Evolutionary conservation across 495 filamentous ascomycete genomes (phyloP), one percentile per base, ranked within the genome.

Genomic region (Hypoxylon cercidicola): DNA sequence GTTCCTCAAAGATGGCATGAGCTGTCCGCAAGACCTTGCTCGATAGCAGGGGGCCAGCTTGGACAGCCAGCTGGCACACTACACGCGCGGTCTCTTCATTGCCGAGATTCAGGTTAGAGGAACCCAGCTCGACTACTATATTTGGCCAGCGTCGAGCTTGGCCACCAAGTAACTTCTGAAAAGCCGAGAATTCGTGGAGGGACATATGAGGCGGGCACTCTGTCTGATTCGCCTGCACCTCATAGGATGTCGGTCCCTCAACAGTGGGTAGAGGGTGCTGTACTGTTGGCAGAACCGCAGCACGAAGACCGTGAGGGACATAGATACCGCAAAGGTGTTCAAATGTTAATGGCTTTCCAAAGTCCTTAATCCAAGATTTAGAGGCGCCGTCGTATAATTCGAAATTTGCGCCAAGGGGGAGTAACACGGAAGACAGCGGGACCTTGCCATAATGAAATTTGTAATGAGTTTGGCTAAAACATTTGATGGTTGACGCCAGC

Each of bases 91-190:
- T 81, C 1, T 73, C 73, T 35, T 86, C 82, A 5, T 72, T 77
- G 46, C 79, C 79, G 37, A 87, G 82, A 43, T 86, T 86, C 9
- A 87, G 45, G 51, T 85, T 85, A 0, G 78, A 75, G 0, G 83
- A 81, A 0, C 76, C 81, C 35, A 88, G 72, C 62, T 88, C 85
- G 1, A 78, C 62, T 0, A 86, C 55, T 5, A 87, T 73, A 5
- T 75, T 71, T 0, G 75, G 70, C 85, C 83, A 87, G 6, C 82
- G 78, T 0, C 79, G 69, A 13, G 60, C 46, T 9, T 69, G 76
- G 0, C 84, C 84, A 6, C 76, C 74, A 0, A 79, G 44, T 2
- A 88, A 66, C 4, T 68, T 73, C 60, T 86, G 83, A 62, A 76
- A 85, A 3, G 82, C 71, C 53, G 76, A 76, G 41, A 81, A 87